Base-by-base conservation (phyloP, 2,329 filamentous ascomycete genomes). In the Scopulariopsis brevicaulis region DNA sequence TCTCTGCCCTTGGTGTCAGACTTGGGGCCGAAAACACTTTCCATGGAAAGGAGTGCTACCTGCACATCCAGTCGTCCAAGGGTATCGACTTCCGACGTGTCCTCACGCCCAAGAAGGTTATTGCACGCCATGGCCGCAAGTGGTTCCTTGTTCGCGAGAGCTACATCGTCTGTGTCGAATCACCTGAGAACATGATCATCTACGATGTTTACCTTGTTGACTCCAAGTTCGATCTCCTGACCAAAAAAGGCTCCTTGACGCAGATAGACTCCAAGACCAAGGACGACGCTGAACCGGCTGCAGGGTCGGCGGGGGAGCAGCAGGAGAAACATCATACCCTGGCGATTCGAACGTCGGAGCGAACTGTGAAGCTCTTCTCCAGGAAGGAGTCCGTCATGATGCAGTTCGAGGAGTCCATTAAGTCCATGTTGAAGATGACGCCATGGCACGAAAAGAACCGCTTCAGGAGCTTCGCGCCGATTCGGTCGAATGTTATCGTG, bases 151-250 rank as follows among this genome's bases (percentile, higher is more conserved):
- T 99, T n/a, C 81, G 94, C 56, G 92, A 97, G 71, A 97, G 91
- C 74, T 99, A 99, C 67, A 86, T 99, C 60, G 93, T 96, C 52
- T 96, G 93, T 64, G 92, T 97, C n/a, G 93, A 97, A 68, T 96
- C 94, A 0, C 94, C 94, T 0, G 93, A 97, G 69, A 96, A 96
- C 65, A 96, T 97, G 88, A 93, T 96, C 66, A 95, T 97, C 37
- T 96, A 96, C 69, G 95, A 99, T 72, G 94, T 99, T 24, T 97
- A 96, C 70, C 79, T 99, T n/a, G 89, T 97, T 28, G 94, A 99
- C 68, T 81, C 88, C 1, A 86, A 89, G 65, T 99, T 99, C 72
- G 79, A 82, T 56, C 85, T 96, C 55, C 85, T 91, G 62, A 84
- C 88, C 58, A 91, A 91, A 71, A 83, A 81, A 63, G 78, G 74